Base-by-base conservation (phyloP, 768 basidiomycete species). In the Mycena maculata region DNA sequence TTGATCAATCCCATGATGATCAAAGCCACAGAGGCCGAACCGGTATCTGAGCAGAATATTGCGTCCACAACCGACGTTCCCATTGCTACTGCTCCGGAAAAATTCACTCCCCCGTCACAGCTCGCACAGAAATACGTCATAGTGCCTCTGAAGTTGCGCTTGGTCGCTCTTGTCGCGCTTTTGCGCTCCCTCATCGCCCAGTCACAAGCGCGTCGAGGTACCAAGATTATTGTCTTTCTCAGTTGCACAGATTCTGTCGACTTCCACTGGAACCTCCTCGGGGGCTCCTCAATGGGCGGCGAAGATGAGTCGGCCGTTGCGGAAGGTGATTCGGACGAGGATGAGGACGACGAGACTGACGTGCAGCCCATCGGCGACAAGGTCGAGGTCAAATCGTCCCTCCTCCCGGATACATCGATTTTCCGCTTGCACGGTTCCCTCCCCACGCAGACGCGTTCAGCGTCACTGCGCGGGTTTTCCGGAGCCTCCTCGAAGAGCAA, bases 181-280 rank as follows among this genome's bases (percentile, higher is more conserved):
- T 81, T 99, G 25, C 90, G 98, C 25, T 87, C 88, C 8, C 83
- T 97, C n/a, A 82, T 96, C 30, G 82, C 90, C 7, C 87, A 90
- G 77, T 82, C 86, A 25, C 83, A 82, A 71, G 78, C 78, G 44
- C 83, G 76, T 31, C 82, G 82, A 44, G 86, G 87, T 13, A 84
- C 84, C 44, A 95, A 93, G 78, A 88, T 98, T 60, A 95, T 99
- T 50, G 95, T 99, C 7, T 99, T 99, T 79, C 81, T 99, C 67
- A 97, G 93, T 71, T 98, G 95, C 73, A 99, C 96, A 7, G 97
- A 98, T 78, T 96, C 98, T 3, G 98, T 99, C 20, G 97, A 99
- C 77, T 98, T 95, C 74, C 95, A 97, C 75, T 99, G 95, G 94
- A 87, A 85, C 54, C 81, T 98, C 23, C 79, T 99, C 1, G 92